Percentiles rank a stretch among this genome's conserved stretches.
Evolutionary conservation across 306 rosid species (phyloP).

Genomic region (Adenanthera pavonina): DNA sequence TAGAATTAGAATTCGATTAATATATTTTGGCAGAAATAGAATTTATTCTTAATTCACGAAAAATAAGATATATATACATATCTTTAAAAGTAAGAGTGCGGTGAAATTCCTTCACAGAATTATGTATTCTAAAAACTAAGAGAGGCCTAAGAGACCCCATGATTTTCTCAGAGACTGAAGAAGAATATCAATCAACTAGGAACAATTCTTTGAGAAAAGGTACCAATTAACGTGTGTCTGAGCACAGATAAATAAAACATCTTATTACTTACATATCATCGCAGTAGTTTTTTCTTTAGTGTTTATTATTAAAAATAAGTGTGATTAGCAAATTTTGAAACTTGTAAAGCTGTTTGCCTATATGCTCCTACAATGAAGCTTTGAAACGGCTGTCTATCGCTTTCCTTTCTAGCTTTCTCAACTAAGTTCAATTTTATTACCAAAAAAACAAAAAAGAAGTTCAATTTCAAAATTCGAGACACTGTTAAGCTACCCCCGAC

Average conservation of each 20-base stretch:
- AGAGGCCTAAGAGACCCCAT: background rate
- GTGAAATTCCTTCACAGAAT: background rate
- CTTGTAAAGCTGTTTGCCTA: background rate
- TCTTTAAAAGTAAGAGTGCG: background rate
- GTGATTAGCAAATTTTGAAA: background rate
- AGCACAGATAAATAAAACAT: too few species aligned
- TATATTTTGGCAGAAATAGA: background rate
- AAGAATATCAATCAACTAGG: background rate
- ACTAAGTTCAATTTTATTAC: too few species aligned
- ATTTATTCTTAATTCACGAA: background rate
- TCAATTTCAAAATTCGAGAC: too few species aligned
- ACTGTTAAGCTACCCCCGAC: too few species aligned
- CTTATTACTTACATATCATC: too few species aligned
- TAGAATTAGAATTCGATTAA: background rate
- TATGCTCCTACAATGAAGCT: conserved; percentile 3
- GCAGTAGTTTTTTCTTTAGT: too few species aligned
- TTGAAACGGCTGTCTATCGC: background rate
- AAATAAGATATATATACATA: background rate
- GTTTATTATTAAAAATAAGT: too few species aligned
- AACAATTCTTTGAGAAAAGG: background rate
- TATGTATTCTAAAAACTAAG: background rate
- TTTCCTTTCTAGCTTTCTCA: too few species aligned
- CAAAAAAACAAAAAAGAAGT: too few species aligned
- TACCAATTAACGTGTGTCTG: background rate
- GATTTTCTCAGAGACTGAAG: background rate